phyloP scores from a whole-genome alignment of 2,329 filamentous ascomycete species.

The Neophaeococcomyces aloes region DNA sequence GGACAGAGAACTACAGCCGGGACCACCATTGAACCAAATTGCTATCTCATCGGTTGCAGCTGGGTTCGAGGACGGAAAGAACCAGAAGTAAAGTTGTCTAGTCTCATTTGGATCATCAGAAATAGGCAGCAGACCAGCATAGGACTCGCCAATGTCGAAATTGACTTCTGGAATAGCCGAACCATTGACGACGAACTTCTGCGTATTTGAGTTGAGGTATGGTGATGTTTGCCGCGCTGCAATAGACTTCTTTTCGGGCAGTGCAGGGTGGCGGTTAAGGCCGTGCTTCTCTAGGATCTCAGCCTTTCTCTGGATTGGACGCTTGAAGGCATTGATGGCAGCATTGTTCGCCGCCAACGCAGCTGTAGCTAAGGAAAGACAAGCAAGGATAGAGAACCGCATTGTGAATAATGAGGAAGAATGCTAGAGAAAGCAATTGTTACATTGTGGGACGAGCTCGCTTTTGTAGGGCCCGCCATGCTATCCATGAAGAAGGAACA shows the following conservation, averaged over 20 bases:
- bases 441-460: too few species aligned
- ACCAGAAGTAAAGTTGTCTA: slow-evolving; percentile 30
- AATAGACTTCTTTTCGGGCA: not conserved
- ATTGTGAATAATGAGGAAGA: not conserved
- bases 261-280: not conserved
- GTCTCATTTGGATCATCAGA: slow-evolving; percentile 25
- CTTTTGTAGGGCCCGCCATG: too few species aligned
- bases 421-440: too few species aligned
- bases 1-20: slow-evolving; percentile 48
- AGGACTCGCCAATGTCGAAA: slow-evolving; percentile 53
- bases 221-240: slow-evolving; percentile 4
- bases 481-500: too few species aligned
- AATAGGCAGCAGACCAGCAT: slow-evolving; percentile 45
- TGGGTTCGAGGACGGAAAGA: slow-evolving; percentile 41
- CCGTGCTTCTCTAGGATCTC: slow-evolving; percentile 6
- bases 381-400: slow-evolving; percentile 1
- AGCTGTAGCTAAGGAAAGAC: slow-evolving; percentile 3
- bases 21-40: slow-evolving; percentile 46
- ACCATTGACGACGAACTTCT: slow-evolving; percentile 52
- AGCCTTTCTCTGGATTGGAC: slow-evolving; percentile 1
- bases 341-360: slow-evolving; percentile 4
- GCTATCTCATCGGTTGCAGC: slow-evolving; percentile 39
- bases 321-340: slow-evolving; percentile 8
- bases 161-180: slow-evolving; percentile 55
- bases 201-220: slow-evolving; percentile 5